Evolutionary conservation across 106 monocot species (phyloP), one percentile per base, ranked within the genome.

Genomic region (Chionographis japonica): DNA sequence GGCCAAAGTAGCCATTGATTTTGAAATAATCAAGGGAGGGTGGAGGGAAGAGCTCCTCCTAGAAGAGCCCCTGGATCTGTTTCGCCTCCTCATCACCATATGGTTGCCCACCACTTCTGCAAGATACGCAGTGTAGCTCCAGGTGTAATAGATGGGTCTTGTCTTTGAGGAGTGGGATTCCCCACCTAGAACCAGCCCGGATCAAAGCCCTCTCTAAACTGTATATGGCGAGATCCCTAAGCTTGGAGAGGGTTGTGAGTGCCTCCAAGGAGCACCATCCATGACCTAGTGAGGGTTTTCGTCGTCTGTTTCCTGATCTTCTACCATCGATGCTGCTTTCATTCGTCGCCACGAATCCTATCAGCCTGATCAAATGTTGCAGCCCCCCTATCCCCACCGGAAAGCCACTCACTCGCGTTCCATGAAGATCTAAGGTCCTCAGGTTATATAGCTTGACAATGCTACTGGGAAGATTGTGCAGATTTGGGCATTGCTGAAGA

Each of bases 351-450:
- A 50, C 38, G 46, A 67, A 64, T 61, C 67, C 65, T 13, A 8
- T 20, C 8, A 81, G 50, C 7, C 20, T 38, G 50, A n/a, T 51
- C 10, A 85, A 65, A 14, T 70, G 40, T 11, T 36, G 11, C 20
- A 80, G 67, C 50, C 53, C 56, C n/a, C 70, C 51, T 4, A 81
- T 81, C 40, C 62, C 73, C 39, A 27, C 61, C 3, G 81, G 77
- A 50, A 72, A 54, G 15, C 42, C 20, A 17, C 50, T 56, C 3
- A 79, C 53, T 12, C 3, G 41, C 2, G 84, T 74, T 19, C 56
- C 69, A 0, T 3, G 8, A 4, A 74, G 54, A 36, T 66, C 52
- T 20, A 85, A 70, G n/a, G 12, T 15, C 61, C 64, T 66, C 8
- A 80, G 62, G 42, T 52, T 62, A 12, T 19, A 46, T 41, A 85